These are phyloP conservation scores for Exsudoporus frostii DNA, from an alignment of 768 basidiomycete species.

Conservation along the genomic window DNA sequence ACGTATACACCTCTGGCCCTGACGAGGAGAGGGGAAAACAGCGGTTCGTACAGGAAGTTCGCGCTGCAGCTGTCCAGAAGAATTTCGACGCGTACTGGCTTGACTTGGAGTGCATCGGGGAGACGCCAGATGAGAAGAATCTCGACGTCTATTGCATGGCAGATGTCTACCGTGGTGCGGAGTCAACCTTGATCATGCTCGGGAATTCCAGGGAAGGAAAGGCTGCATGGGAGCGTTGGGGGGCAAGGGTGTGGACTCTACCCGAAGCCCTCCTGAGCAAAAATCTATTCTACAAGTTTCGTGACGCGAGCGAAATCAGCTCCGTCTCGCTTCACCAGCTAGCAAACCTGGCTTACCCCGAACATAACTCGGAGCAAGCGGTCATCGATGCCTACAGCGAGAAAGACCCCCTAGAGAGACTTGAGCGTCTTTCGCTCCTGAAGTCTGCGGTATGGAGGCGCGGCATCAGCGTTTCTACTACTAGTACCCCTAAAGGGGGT, in stretches of 20 bases:
- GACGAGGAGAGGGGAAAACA: background rate
- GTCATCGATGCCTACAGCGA: slow-evolving; percentile 19
- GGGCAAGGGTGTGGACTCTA: background rate
- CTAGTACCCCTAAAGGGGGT: background rate
- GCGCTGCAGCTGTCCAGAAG: background rate
- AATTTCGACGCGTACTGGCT: slow-evolving; percentile 17
- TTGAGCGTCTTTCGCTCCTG: slow-evolving; percentile 15
- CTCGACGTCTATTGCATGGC: slow-evolving; percentile 19
- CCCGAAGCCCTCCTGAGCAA: background rate
- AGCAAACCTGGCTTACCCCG: slow-evolving; percentile 17
- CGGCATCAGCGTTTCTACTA: background rate
- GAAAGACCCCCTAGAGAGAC: slow-evolving; percentile 15
- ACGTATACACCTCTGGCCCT: slow-evolving; percentile 9
- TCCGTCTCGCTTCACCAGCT: slow-evolving; percentile 1
- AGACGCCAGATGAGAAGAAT: slow-evolving; percentile 14
- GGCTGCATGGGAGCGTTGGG: too few relatives aligned
- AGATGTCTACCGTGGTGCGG: slow-evolving; percentile 16
- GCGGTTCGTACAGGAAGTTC: slow-evolving; percentile 8
- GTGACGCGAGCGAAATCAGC: background rate
- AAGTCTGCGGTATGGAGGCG: slow-evolving; percentile 21
- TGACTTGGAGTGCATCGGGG: slow-evolving; percentile 17
- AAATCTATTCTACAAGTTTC: slow-evolving; percentile 4
- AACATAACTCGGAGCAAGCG: slow-evolving; percentile 6
- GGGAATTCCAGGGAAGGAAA: too few relatives aligned
- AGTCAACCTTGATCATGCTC: slow-evolving; percentile 12